phyloP scores from a whole-genome alignment of 176 grass and related monocot genomes.

The Triticum dicoccoides region DNA sequence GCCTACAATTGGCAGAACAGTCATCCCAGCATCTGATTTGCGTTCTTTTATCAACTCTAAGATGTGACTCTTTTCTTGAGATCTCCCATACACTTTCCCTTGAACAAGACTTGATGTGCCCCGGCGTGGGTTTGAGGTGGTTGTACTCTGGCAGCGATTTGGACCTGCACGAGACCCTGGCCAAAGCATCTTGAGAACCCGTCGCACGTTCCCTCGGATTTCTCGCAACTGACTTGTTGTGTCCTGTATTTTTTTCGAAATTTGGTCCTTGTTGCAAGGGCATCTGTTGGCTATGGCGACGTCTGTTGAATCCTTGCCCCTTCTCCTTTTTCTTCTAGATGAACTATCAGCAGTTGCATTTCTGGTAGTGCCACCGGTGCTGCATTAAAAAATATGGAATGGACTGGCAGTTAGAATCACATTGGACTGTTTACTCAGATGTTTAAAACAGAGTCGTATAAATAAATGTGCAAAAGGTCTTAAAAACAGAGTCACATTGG shows the following conservation, averaged over 20 bases:
- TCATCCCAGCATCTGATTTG: not conserved
- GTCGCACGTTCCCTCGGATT: not conserved
- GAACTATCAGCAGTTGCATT: not conserved
- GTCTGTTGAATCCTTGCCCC: rapidly evolving
- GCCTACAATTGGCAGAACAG: slow-evolving; percentile 16
- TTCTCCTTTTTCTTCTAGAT: not conserved
- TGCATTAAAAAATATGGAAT: no score
- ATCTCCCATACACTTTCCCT: slow-evolving; percentile 12
- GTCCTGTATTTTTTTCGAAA: not conserved
- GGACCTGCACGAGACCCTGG: not conserved
- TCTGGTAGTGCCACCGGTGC: rapidly evolving
- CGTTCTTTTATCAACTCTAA: not conserved
- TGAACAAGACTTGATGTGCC: not conserved
- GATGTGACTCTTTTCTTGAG: not conserved
- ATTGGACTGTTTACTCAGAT: not conserved
- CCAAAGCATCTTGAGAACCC: not conserved
- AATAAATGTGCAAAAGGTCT: no score
- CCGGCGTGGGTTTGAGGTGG: not conserved
- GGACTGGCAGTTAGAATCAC: not conserved
- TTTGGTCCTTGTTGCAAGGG: not conserved
- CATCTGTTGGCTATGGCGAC: not conserved
- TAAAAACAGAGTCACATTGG: no score
- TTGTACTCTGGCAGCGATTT: not conserved
- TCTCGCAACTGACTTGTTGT: not conserved
- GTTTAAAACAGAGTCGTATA: no score